Evolutionary conservation across 1,284 basidiomycete species (phyloP), one percentile per base, ranked within the genome.

Genomic region (Sphaerobolus stellatus): DNA sequence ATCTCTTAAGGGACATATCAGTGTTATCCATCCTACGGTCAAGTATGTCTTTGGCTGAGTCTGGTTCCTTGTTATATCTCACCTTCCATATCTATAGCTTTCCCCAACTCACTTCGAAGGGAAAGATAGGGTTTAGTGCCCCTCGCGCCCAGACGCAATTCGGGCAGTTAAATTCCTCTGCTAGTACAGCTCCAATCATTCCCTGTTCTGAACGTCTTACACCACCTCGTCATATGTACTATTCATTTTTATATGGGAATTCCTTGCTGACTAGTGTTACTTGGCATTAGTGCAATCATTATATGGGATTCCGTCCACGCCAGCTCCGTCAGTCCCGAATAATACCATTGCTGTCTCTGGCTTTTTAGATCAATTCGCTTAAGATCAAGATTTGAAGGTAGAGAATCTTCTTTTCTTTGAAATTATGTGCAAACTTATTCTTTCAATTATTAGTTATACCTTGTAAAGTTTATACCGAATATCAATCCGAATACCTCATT

Each of bases 1-100:
- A 0, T 67, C 69, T 41, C 64, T 77, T 5, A 52, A 68, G 45
- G 66, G 65, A 11, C 71, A 75, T 54, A 61, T 77, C 31, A 66
- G 71, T 16, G 64, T 75, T n/a, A 65, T 77, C 14, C 72, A 75
- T 54, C 75, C 75, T 2, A 76, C 74, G 0, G 66, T 64, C 14
- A 56, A 59, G 56, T 64, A 54, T 9, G 55, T 46, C 14, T 41
- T 48, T 54, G 16, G 18, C 11, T 43, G 14, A 5, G 11, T 52
- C n/a, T 31, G 30, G 16, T 14, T 20, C 29, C 14, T 38, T 50
- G 18, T 13, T 43, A 43, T 50, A 54, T 34, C 48, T 43, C 31
- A 31, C 38, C 25, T 18, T n/a, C 14, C 27, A 31, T n/a, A 29
- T 56, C 40, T 25, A 22, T 54, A 48, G 31, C 20, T 41, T 14